phyloP scores from a whole-genome alignment of 1,139 yeast genomes.

The Taphrina communis region DNA sequence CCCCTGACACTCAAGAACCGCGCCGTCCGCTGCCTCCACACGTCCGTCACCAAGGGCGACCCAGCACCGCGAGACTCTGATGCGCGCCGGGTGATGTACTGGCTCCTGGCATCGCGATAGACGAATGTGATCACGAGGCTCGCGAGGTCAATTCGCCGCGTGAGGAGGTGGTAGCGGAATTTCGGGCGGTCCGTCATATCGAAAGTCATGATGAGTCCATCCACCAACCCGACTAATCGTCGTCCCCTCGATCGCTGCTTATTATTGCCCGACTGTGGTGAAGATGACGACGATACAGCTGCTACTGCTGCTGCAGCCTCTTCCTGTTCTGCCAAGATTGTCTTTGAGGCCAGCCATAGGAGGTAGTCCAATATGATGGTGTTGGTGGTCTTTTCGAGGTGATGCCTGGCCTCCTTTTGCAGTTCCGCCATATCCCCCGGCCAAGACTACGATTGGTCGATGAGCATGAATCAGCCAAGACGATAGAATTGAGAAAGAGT shows the following conservation, averaged over 20 bases:
- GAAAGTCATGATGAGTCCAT: slow-evolving; percentile 34
- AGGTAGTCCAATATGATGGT: slow-evolving; percentile 39
- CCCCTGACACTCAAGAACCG: slow-evolving; percentile 3
- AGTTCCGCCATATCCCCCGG: slow-evolving; percentile 3
- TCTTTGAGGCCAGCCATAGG: slow-evolving; percentile 39
- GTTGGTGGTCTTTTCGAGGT: slow-evolving; percentile 35
- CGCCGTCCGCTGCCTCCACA: not conserved
- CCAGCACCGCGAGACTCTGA: not conserved
- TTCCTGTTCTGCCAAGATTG: slow-evolving; percentile 23
- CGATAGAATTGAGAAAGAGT: no score
- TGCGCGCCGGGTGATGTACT: slow-evolving; percentile 24
- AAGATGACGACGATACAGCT: no score
- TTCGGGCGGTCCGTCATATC: slow-evolving; percentile 25
- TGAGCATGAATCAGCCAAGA: no score
- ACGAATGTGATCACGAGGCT: slow-evolving; percentile 29
- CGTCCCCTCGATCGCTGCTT: slow-evolving; percentile 17
- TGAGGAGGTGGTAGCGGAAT: slow-evolving; percentile 13
- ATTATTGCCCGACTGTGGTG: not conserved
- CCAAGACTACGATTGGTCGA: no score
- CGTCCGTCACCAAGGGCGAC: not conserved
- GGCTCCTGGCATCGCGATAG: slow-evolving; percentile 25
- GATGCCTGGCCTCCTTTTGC: slow-evolving; percentile 20
- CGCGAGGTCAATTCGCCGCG: slow-evolving; percentile 27
- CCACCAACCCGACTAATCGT: slow-evolving; percentile 39
- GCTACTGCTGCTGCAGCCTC: not conserved